These are phyloP conservation scores for Omphalea diandra DNA, from an alignment of 441 rosid species.

Conservation along the genomic window DNA sequence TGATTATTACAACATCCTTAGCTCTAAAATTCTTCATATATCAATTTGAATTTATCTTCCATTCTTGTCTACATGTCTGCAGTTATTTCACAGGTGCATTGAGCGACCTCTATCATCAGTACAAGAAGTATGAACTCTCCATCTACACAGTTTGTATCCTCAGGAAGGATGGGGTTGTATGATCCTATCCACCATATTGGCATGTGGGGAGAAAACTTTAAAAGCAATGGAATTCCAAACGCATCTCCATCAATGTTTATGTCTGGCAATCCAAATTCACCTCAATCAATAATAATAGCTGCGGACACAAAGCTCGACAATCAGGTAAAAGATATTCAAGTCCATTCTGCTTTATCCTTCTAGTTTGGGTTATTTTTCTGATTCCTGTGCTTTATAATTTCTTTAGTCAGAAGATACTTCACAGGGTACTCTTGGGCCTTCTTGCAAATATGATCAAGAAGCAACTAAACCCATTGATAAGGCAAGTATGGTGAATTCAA, in stretches of 20 bases:
- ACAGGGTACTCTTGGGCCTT: slow-evolving; percentile 53
- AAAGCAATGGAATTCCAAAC: slow-evolving; percentile 49
- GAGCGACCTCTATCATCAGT: too few relatives aligned
- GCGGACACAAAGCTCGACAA: slow-evolving; percentile 54
- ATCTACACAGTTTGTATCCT: slow-evolving; percentile 69
- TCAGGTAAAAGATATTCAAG: slow-evolving; percentile 45
- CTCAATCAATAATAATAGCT: slow-evolving; percentile 51
- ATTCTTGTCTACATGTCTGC: slow-evolving; percentile 2
- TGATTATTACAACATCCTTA: slow-evolving; percentile 15
- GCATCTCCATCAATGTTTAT: slow-evolving; percentile 49
- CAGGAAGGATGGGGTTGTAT: slow-evolving; percentile 70
- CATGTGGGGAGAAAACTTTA: slow-evolving; percentile 83
- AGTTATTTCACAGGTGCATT: slow-evolving; percentile 26
- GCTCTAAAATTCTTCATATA: slow-evolving; percentile 16
- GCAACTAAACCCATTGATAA: slow-evolving; percentile 73
- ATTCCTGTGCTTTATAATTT: slow-evolving; percentile 27
- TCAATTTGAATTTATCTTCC: slow-evolving; percentile 14
- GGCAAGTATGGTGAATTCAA: slow-evolving; percentile 32
- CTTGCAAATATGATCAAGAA: slow-evolving; percentile 72
- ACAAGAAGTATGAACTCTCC: slow-evolving; percentile 67
- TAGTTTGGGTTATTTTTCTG: slow-evolving; percentile 11
- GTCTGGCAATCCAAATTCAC: slow-evolving; percentile 45
- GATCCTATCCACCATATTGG: slow-evolving; percentile 72
- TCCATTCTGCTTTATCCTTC: slow-evolving; percentile 21
- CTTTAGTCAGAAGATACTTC: slow-evolving; percentile 86